Percentiles rank a stretch among this genome's conserved stretches.
phyloP scores from a whole-genome alignment of 2,329 filamentous ascomycete genomes.

The Myriangium duriaei region DNA sequence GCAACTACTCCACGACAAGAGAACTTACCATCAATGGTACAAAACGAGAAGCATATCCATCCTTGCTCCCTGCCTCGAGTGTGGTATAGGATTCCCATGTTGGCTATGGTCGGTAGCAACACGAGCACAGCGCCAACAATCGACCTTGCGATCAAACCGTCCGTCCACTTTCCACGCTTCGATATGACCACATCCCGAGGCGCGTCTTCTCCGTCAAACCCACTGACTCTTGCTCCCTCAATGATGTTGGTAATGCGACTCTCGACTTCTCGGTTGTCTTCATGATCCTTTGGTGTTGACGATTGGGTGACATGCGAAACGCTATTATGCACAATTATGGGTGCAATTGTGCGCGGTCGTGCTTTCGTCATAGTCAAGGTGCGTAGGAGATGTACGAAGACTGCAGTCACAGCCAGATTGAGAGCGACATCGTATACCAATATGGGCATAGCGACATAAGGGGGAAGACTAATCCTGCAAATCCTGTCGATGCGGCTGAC shows the following conservation, averaged over 20 bases:
- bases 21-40: conserved; percentile 28
- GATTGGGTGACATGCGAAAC: background rate
- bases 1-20: background rate
- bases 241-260: conserved; percentile 4
- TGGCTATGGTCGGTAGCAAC: conserved; percentile 27
- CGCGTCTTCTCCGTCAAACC: background rate
- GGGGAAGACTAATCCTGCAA: conserved; percentile 29
- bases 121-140: conserved; percentile 27
- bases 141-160: conserved; percentile 27
- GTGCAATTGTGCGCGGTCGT: background rate
- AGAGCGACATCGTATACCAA: conserved; percentile 27
- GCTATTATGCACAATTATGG: conserved; percentile 2
- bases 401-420: conserved; percentile 27
- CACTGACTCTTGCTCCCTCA: background rate
- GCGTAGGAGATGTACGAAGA: conserved; percentile 27
- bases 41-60: conserved; percentile 30
- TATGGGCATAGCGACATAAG: conserved; percentile 24
- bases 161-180: conserved; percentile 22
- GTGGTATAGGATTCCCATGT: conserved; percentile 22
- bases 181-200: background rate
- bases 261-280: background rate
- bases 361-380: background rate
- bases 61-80: conserved; percentile 24
- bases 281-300: background rate
- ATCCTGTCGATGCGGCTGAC: conserved; percentile 21